Base-by-base conservation (phyloP, 164 flowering plant species). In the Amborella trichopoda region DNA sequence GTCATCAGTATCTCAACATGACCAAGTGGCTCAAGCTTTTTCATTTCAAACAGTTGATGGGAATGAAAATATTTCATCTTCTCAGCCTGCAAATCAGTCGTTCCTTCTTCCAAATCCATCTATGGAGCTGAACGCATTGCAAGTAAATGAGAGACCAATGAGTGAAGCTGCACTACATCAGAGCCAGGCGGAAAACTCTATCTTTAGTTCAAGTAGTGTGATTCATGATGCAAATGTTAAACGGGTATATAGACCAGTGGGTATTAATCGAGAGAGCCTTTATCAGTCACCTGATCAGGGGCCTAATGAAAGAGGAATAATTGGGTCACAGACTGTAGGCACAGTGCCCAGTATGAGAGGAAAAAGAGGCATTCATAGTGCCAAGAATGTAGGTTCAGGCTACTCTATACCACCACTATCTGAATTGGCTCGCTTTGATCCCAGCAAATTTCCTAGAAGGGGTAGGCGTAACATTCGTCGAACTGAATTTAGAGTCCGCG, bases 401-500 rank as follows among this genome's bases (percentile, higher is more conserved):
- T 66, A 69, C 20, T 60, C 66, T n/a, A 37, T 41, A 52, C 61
- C 61, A n/a, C 6, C 1, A 16, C 41, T n/a, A 38, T 37, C 76
- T 54, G 83, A 72, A 30, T 41, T 41, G 30, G 34, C 70, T 48
- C 74, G 28, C 17, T 1, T 48, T 5, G 89, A 78, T 42, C 47
- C 63, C 43, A 60, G 50, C 67, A 82, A 76, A n/a, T 76, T 54
- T 55, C 81, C 64, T 62, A 70, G 90, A 54, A 70, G 73, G 66
- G 62, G 67, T 54, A 78, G 76, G 20, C 74, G 72, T 11, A 61
- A 54, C 52, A 16, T 66, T 25, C 73, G 66, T 40, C 74, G 79
- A 36, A 72, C 76, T 41, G 98, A 83, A 53, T 83, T 81, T 66
- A 81, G 85, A 56, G 68, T 78, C 44, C 66, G 84, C 28, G 82